phyloP scores from a whole-genome alignment of 805 yeast species.

The Maudiozyma pseudohumilis region DNA sequence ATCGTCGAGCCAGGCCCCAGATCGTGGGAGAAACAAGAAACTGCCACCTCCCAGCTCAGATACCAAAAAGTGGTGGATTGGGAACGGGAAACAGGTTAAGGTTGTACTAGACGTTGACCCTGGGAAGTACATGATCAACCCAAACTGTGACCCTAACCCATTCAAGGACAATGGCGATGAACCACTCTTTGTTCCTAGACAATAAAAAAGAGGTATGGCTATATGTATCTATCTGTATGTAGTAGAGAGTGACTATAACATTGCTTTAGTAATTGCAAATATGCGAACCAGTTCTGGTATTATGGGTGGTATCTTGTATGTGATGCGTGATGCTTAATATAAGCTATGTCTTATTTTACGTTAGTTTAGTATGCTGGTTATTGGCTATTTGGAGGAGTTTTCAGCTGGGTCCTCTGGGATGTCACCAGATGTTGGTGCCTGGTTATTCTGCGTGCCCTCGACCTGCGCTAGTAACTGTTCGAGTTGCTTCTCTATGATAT shows the following conservation, averaged over 20 bases:
- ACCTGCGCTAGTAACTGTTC: slow-evolving; percentile 14
- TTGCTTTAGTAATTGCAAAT: too few relatives aligned
- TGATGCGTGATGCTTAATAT: too few relatives aligned
- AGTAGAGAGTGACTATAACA: too few relatives aligned
- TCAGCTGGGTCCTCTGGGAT: background rate
- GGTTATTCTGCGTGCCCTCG: background rate
- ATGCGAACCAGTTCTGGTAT: too few relatives aligned
- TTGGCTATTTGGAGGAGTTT: background rate
- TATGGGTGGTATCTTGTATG: too few relatives aligned
- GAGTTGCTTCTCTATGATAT: slow-evolving; percentile 42
- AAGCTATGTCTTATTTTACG: background rate
- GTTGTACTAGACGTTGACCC: slow-evolving; percentile 39
- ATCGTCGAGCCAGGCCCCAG: slow-evolving; percentile 3
- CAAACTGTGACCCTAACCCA: slow-evolving; percentile 63
- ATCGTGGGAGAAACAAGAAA: slow-evolving; percentile 18
- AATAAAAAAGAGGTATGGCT: too few relatives aligned
- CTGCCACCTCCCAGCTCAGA: slow-evolving; percentile 90
- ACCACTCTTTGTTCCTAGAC: slow-evolving; percentile 18
- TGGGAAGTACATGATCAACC: slow-evolving; percentile 49
- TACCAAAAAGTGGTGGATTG: slow-evolving; percentile 83
- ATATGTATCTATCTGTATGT: too few relatives aligned
- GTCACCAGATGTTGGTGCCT: too few relatives aligned
- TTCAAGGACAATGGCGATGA: slow-evolving; percentile 45
- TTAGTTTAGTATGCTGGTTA: background rate
- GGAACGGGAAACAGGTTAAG: slow-evolving; percentile 65